These are phyloP conservation scores for Puccinia coronata DNA, from an alignment of 1,284 basidiomycete genomes.

Conservation along the genomic window DNA sequence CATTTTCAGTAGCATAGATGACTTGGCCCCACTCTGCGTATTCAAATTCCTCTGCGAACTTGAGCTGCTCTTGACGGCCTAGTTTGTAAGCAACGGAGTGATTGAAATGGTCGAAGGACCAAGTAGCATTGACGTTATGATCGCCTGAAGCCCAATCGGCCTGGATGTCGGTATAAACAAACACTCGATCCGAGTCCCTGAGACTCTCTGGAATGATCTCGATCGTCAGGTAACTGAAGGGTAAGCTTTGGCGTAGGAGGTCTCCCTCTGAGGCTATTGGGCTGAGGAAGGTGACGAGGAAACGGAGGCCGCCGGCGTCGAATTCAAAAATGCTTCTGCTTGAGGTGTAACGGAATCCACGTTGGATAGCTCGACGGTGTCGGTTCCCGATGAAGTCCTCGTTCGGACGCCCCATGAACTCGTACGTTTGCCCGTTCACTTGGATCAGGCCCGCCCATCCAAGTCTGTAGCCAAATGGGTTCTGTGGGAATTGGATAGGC, in stretches of 20 bases:
- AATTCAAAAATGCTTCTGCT: slow-evolving; percentile 57
- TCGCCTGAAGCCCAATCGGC: slow-evolving; percentile 57
- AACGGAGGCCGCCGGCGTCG: slow-evolving; percentile 54
- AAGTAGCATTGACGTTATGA: slow-evolving; percentile 52
- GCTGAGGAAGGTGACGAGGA: slow-evolving; percentile 57
- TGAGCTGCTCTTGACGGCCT: slow-evolving; percentile 54
- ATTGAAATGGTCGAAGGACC: slow-evolving; percentile 51
- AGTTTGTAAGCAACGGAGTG: slow-evolving; percentile 54
- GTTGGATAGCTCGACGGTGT: slow-evolving; percentile 55
- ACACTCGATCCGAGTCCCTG: slow-evolving; percentile 56
- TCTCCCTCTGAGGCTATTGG: slow-evolving; percentile 55
- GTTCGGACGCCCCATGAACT: slow-evolving; percentile 52
- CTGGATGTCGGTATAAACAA: slow-evolving; percentile 55
- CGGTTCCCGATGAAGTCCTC: slow-evolving; percentile 27
- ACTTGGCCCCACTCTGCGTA: slow-evolving; percentile 57
- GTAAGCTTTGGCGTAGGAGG: slow-evolving; percentile 56
- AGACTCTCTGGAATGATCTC: slow-evolving; percentile 54
- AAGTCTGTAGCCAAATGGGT: slow-evolving; percentile 35
- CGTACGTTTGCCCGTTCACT: slow-evolving; percentile 52
- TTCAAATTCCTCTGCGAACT: slow-evolving; percentile 56
- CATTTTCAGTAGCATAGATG: slow-evolving; percentile 55
- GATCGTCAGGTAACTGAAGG: slow-evolving; percentile 57
- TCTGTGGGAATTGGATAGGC: slow-evolving; percentile 52
- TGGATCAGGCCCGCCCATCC: slow-evolving; percentile 52
- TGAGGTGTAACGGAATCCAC: slow-evolving; percentile 55